Evolutionary conservation across 169 alveolate species (phyloP), one percentile per base, ranked within the genome.

Genomic region (Plasmodium chabaudi): DNA sequence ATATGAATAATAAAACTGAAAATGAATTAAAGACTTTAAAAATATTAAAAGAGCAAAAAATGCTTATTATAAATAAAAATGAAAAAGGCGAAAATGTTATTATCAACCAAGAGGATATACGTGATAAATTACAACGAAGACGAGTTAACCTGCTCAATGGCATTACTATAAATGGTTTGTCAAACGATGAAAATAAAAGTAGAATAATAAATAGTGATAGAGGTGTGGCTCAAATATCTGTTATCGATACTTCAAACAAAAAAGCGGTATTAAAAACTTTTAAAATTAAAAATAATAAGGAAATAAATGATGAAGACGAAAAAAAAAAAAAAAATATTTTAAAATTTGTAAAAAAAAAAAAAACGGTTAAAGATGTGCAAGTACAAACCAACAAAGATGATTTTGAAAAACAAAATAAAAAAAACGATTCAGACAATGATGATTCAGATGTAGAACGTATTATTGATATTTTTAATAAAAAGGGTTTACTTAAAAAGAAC

Each of bases 381-480:
- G 88, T 77, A 15, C 88, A 77, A 64, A 77, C 88, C 5, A 64
- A 77, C 13, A 55, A 64, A 1, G 88, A 47, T 7, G 88, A 77
- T n/a, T 47, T 61, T 10, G 34, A 49, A 56, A 21, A 49, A 13
- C 1, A 6, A 19, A 12, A 19, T 47, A 44, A 67, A 1, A 9
- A 5, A 21, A 19, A 57, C 15, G 27, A 3, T 34, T 12, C 51
- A 1, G 42, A 34, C 4, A 34, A 34, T 34, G 42, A 0, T 34
- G 88, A 77, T 34, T 63, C 72, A 23, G 75, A 77, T 51, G 27
- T 77, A 25, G 77, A 61, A 23, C 67, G 27, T 0, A 67, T 77
- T 13, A 1, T 63, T 9, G 25, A 68, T 12, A 77, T 77, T 9
- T 42, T 77, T 42, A 55, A 77, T 27, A 68, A 68, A 53, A 77